A percentile compares a stretch with the other conserved stretches of the same genome.
phyloP scores from a whole-genome alignment of 768 basidiomycete genomes.

The Termitomyces sp. region DNA sequence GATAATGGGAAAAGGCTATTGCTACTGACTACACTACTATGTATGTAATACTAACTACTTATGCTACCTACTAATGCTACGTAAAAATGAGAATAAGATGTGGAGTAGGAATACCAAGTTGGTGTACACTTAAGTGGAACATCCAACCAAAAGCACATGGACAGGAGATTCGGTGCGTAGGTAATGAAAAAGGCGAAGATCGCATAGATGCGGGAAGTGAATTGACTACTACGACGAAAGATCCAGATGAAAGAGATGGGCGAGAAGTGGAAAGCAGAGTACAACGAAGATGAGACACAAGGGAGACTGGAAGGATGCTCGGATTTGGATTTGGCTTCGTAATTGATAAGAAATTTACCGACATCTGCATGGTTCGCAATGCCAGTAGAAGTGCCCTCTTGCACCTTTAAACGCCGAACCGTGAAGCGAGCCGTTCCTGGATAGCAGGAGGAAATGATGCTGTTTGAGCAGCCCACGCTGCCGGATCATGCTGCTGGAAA shows the following conservation, averaged over 20 bases:
- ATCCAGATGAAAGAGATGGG: conserved; percentile 46
- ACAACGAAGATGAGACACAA: conserved; percentile 17
- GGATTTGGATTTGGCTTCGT: neutral
- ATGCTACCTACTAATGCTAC: conserved; percentile 50
- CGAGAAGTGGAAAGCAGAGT: conserved; percentile 13
- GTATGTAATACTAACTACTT: conserved; percentile 36
- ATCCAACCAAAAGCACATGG: neutral
- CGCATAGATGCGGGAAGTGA: conserved; percentile 5
- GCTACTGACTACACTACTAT: conserved; percentile 31
- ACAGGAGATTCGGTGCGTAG: conserved; percentile 3
- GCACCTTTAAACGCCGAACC: conserved; percentile 72
- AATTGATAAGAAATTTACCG: neutral
- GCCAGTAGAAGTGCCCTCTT: neutral
- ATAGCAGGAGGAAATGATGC: conserved; percentile 82
- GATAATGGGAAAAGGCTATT: conserved; percentile 37
- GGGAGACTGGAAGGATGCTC: neutral
- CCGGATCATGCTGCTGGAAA: conserved; percentile 84
- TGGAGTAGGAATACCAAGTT: conserved; percentile 8
- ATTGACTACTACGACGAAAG: conserved; percentile 34
- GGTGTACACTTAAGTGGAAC: conserved; percentile 1
- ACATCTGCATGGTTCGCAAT: neutral
- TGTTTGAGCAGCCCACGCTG: conserved; percentile 83
- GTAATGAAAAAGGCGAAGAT: conserved; percentile 3
- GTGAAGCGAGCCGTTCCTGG: conserved; percentile 77
- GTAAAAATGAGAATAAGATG: conserved; percentile 35